Evolutionary conservation across 2,329 filamentous ascomycete species (phyloP), one percentile per base, ranked within the genome.

Genomic region (Xylariaceae sp.): DNA sequence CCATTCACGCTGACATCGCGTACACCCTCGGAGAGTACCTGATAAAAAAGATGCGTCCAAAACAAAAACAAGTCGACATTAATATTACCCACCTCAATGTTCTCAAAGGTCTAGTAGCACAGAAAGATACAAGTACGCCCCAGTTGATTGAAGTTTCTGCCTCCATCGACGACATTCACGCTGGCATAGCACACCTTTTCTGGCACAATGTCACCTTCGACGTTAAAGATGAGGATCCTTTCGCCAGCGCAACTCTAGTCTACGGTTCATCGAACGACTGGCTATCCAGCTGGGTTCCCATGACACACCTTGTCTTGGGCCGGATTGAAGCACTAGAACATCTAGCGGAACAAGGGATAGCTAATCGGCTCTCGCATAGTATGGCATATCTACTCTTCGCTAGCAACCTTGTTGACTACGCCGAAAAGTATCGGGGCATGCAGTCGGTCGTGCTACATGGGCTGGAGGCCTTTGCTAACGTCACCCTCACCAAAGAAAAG

Each of bases 1-100:
- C 67, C 4, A 59, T 83, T 19, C 80, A 83, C 49, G 80, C 77
- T 11, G 82, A 86, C 50, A 82, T 85, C 65, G 79, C 77, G 2
- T 74, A 79, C 64, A 86, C 82, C 2, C 66, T 84, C 14, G 76
- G 74, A 40, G 72, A 80, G 51, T 84, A 86, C 58, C 69, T 81
- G 10, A 74, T 72, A 61, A 72, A 74, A 58, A 66, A 77, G 55
- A 59, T 76, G 36, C 66, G 69, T 20, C 74, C 76, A 8, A 67
- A 67, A 33, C 63, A 65, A 39, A 66, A 71, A 20, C 64, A 69
- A 12, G 11, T 46, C 16, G 19, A 19, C 23, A 64, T 74, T 37
- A 63, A 72, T 46, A 22, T 74, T 7, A 41, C 57, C 16, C 57
- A 71, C 39, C 54, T 75, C 37, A 60, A 59, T 7, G 67, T 74